Percentiles rank a stretch among this genome's conserved stretches.
These are phyloP conservation scores for Daldinia vernicosa DNA, from an alignment of 495 filamentous ascomycete species.

Conservation along the genomic window DNA sequence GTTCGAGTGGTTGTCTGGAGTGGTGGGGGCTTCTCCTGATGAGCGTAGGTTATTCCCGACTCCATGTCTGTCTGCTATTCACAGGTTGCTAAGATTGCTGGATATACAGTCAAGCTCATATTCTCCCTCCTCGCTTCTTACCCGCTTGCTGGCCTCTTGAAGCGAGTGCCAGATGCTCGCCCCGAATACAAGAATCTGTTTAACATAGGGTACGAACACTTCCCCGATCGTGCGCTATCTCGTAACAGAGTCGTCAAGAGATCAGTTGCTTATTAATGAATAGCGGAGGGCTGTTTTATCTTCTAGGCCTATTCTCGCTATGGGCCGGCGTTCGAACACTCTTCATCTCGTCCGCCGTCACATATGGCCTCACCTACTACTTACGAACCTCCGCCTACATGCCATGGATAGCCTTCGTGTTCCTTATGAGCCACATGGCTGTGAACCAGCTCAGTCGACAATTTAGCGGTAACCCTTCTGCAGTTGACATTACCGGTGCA, in stretches of 20 bases:
- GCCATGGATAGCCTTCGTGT: constrained; percentile 97
- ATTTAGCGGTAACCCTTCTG: constrained; percentile 66
- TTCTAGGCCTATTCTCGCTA: constrained; percentile 93
- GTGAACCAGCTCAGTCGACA: constrained; percentile 87
- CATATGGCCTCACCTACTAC: constrained; percentile 85
- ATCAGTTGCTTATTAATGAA: constrained; percentile 15
- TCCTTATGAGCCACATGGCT: constrained; percentile 95
- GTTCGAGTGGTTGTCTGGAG: constrained; percentile 75
- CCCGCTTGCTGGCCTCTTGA: constrained; percentile 86
- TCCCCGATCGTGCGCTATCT: not conserved
- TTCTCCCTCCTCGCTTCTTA: constrained; percentile 92
- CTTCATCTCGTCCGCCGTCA: constrained; percentile 76
- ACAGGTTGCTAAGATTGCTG: constrained; percentile 19
- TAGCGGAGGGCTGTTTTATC: constrained; percentile 74
- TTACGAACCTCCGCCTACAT: constrained; percentile 87
- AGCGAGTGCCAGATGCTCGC: constrained; percentile 85
- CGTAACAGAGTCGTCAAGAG: not conserved
- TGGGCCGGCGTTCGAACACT: constrained; percentile 88
- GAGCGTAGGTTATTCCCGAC: constrained; percentile 67
- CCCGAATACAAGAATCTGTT: constrained; percentile 92
- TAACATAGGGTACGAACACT: constrained; percentile 69
- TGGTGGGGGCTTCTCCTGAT: constrained; percentile 81
- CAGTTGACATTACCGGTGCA: constrained; percentile 90
- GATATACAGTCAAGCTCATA: constrained; percentile 83
- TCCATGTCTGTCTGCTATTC: not conserved